Percentiles rank a stretch among this genome's conserved stretches.
Conservation (phyloP, 1,284 basidiomycete genomes). For the Ceratobasidium sp. region DNA sequence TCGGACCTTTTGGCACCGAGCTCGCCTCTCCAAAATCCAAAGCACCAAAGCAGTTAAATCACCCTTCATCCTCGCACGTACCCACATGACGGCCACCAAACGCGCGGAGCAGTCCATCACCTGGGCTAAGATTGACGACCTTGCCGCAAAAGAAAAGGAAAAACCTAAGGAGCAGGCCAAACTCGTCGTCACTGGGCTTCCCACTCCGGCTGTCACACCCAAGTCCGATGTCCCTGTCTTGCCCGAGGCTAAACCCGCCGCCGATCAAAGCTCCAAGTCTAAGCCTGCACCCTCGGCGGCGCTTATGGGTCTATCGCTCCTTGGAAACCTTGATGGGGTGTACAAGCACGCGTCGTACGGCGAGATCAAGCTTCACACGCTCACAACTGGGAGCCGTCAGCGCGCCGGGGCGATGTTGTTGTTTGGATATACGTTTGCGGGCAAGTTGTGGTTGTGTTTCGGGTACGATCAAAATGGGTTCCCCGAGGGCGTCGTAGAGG, state of each 20-base stretch:
- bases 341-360: slow-evolving; percentile 75
- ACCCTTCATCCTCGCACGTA: slow-evolving; percentile 69
- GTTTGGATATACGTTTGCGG: slow-evolving; percentile 80
- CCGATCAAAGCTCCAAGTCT: slow-evolving; percentile 4
- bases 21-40: slow-evolving; percentile 74
- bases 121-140: slow-evolving; percentile 80
- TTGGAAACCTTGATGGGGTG: slow-evolving; percentile 82
- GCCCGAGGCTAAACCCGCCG: slow-evolving; percentile 1
- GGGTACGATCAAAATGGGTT: slow-evolving; percentile 82
- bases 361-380: slow-evolving; percentile 67
- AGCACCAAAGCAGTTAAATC: slow-evolving; percentile 72
- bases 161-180: slow-evolving; percentile 60
- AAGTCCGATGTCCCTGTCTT: slow-evolving; percentile 46
- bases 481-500: slow-evolving; percentile 66
- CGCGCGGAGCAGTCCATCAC: slow-evolving; percentile 68
- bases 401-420: slow-evolving; percentile 77
- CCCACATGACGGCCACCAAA: slow-evolving; percentile 72
- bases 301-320: slow-evolving; percentile 78
- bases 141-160: slow-evolving; percentile 55
- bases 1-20: slow-evolving; percentile 77
- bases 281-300: slow-evolving; percentile 61
- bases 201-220: slow-evolving; percentile 54
- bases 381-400: slow-evolving; percentile 83
- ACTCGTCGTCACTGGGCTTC: slow-evolving; percentile 44
- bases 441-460: slow-evolving; percentile 77